A percentile compares a stretch with the other conserved stretches of the same genome.
Conservation (phyloP, 1,284 basidiomycete species). For the Cryptococcus sp. region DNA sequence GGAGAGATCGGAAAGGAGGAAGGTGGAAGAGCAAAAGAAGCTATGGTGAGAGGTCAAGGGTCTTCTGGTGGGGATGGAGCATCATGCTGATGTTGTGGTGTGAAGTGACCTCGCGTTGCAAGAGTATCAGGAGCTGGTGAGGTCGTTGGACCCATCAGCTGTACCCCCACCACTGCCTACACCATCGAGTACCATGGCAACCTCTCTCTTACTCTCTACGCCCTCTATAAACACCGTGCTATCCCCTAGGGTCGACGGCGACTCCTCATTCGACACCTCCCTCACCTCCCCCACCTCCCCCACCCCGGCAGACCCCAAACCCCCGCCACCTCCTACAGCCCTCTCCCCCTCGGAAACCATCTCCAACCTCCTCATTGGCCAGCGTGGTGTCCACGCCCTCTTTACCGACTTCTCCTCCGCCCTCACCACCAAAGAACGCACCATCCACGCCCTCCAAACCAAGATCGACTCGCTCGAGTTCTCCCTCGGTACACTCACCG, state of each 20-base stretch:
- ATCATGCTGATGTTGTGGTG: not conserved
- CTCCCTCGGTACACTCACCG: constrained; percentile 52
- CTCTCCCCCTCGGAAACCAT: constrained; percentile 33
- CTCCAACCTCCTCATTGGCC: constrained; percentile 45
- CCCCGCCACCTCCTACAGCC: constrained; percentile 8
- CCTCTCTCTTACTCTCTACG: constrained; percentile 20
- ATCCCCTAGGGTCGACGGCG: not conserved
- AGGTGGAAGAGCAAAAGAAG: constrained; percentile 46
- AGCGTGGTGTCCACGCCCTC: constrained; percentile 46
- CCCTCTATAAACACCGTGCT: constrained; percentile 8
- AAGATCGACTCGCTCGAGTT: constrained; percentile 74
- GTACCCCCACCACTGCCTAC: constrained; percentile 34
- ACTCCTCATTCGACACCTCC: too few relatives aligned
- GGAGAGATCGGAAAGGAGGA: constrained; percentile 41
- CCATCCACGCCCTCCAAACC: constrained; percentile 71
- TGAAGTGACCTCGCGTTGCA: constrained; percentile 43
- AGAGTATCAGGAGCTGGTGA: constrained; percentile 41
- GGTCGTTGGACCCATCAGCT: constrained; percentile 37
- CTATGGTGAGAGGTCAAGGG: constrained; percentile 32
- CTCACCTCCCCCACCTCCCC: not conserved
- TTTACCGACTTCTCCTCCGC: constrained; percentile 44
- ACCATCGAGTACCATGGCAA: constrained; percentile 1
- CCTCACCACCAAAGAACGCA: constrained; percentile 34
- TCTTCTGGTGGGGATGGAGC: not conserved
- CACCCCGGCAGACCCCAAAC: constrained; percentile 2